phyloP scores from a whole-genome alignment of 2,329 filamentous ascomycete species.

The Penicillium aurantiogriseum region DNA sequence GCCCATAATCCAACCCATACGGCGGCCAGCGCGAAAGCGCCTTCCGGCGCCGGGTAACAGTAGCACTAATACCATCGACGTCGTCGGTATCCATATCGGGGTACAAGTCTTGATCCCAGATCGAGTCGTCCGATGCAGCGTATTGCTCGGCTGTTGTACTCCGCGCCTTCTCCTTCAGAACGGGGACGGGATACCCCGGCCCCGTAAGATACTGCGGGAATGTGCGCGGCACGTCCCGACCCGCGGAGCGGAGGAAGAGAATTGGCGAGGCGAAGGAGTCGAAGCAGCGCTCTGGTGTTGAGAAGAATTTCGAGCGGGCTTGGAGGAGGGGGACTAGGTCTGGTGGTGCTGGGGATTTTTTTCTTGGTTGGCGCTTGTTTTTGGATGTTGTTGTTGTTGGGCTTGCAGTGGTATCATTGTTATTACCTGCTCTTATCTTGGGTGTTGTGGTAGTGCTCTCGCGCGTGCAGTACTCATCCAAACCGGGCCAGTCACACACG shows the following conservation, averaged over 20 bases:
- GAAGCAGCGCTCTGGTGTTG: conserved; percentile 40
- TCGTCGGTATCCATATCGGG: conserved; percentile 3
- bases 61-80: background rate
- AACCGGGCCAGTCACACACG: conserved; percentile 40
- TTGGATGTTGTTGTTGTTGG: background rate
- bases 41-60: conserved; percentile 33
- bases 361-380: conserved; percentile 6
- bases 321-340: conserved; percentile 39
- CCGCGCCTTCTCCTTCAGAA: conserved; percentile 20
- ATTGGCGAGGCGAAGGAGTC: conserved; percentile 46
- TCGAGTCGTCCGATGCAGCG: background rate
- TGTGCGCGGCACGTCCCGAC: conserved; percentile 37
- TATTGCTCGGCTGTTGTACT: background rate
- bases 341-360: conserved; percentile 19
- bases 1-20: conserved; percentile 37
- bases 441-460: background rate
- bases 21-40: conserved; percentile 42
- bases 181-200: conserved; percentile 34
- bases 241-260: conserved; percentile 44
- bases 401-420: background rate
- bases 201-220: conserved; percentile 38
- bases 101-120: conserved; percentile 14
- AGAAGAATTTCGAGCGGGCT: conserved; percentile 38
- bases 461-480: conserved; percentile 42
- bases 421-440: background rate